phyloP scores from a whole-genome alignment of 2,329 filamentous ascomycete species.

The Colletotrichum theobromicola region DNA sequence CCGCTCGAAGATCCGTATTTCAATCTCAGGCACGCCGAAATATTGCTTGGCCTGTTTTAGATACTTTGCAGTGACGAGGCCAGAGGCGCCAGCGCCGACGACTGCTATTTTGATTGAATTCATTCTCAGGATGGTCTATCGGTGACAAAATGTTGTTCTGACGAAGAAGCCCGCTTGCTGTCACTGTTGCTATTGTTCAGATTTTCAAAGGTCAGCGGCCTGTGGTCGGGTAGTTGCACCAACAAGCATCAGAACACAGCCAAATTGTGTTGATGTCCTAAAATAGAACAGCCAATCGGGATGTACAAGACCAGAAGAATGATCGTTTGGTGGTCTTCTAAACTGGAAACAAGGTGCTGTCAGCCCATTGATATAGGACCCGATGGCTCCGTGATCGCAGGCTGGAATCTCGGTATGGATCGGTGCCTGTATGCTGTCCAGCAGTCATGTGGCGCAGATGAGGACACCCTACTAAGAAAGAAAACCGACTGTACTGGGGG shows the following conservation, averaged over 20 bases:
- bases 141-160: not conserved
- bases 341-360: not conserved
- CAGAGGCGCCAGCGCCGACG: conserved; percentile 48
- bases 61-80: conserved; percentile 46
- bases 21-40: conserved; percentile 40
- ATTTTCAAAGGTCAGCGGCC: not conserved
- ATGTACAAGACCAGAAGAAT: not conserved
- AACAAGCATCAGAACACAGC: not conserved
- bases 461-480: not conserved
- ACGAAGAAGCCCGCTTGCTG: not conserved
- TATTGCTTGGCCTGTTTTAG: conserved; percentile 41
- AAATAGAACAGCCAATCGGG: not conserved
- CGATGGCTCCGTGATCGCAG: not conserved
- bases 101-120: conserved; percentile 42
- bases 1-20: conserved; percentile 50
- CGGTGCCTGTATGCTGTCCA: not conserved
- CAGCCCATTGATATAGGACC: not conserved
- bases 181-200: not conserved
- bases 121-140: not conserved
- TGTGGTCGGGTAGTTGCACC: not conserved
- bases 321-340: not conserved
- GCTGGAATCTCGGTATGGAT: not conserved
- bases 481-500: not conserved
- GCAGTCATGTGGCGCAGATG: not conserved
- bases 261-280: not conserved